These are phyloP conservation scores for Petrea volubilis DNA, from an alignment of 257 asterid species.

Conservation along the genomic window DNA sequence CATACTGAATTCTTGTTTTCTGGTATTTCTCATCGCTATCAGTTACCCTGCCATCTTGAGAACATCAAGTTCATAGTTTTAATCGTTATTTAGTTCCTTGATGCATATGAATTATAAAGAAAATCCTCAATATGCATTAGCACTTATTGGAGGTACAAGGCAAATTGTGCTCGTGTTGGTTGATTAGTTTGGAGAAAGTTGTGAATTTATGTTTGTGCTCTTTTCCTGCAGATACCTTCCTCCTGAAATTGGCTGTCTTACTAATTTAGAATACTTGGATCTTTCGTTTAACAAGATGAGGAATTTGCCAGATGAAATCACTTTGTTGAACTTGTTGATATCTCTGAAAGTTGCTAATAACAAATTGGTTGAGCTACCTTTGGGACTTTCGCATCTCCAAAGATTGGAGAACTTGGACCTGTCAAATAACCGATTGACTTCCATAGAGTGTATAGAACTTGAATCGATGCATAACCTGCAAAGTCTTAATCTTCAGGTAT, in stretches of 20 bases:
- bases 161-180: not conserved
- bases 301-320: constrained; percentile 79
- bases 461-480: constrained; percentile 73
- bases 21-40: not conserved
- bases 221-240: constrained; percentile 82
- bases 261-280: constrained; percentile 76
- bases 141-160: constrained; percentile 5
- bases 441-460: constrained; percentile 71
- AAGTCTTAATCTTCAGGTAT: constrained; percentile 75
- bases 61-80: not conserved
- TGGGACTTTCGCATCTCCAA: constrained; percentile 57
- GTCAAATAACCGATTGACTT: constrained; percentile 75
- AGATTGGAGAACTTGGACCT: constrained; percentile 84
- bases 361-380: constrained; percentile 74
- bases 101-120: not conserved
- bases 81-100: not conserved
- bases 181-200: constrained; percentile 8
- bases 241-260: constrained; percentile 84
- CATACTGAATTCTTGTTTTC: not conserved
- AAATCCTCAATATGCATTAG: constrained; percentile 1
- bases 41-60: not conserved
- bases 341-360: constrained; percentile 78
- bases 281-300: constrained; percentile 92
- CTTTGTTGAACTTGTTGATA: constrained; percentile 55
- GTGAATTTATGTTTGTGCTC: constrained; percentile 9